Base-by-base conservation (phyloP, 306 rosid genomes). In the Medicago ruthenica region DNA sequence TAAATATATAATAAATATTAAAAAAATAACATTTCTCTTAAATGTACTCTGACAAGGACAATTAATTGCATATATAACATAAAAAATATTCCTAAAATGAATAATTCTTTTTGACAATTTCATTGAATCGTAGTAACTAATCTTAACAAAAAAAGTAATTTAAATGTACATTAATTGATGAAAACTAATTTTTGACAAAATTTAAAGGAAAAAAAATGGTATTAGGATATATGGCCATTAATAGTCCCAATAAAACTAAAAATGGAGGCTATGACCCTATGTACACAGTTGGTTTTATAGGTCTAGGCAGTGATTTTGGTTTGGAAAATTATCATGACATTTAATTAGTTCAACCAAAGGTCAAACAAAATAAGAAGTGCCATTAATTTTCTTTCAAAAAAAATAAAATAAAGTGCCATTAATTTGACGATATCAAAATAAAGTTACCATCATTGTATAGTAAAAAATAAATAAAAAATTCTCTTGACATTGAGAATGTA, bases 251-350 rank as follows among this genome's bases (percentile, higher is more conserved):
- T 40, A 9, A 13, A 45, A 45, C 0, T 11, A 9, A 11, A 45
- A 45, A 12, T 45, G 1, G 16, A 45, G 51, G n/a, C 51, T 11
- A 27, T 27, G 31, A 27, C 31, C 31, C 31, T 44, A 44, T 2
- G 50, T 44, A 27, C 31, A 27, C 3, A 27, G 31, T 27, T 27
- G 13, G 5, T 40, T 40, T 12, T 11, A 45, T 13, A 3, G 11
- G 15, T 45, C 6, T 12, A 45, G 21, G 8, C 58, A 0, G 7
- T 6, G 4, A n/a, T 51, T 51, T n/a, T 51, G 22, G 4, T 51
- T 51, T 51, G 16, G 40, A 22, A 59, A 59, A 59, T 59, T 59
- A 59, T 59, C 65, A 59, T 21, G 40, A 24, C 40, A 12, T 59
- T 22, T 59, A 22, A 14, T 59, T 22, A 5, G 17, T 34, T 24